Conservation (phyloP, 176 grass and related monocot genomes). For the Cenchrus fungigraminus region DNA sequence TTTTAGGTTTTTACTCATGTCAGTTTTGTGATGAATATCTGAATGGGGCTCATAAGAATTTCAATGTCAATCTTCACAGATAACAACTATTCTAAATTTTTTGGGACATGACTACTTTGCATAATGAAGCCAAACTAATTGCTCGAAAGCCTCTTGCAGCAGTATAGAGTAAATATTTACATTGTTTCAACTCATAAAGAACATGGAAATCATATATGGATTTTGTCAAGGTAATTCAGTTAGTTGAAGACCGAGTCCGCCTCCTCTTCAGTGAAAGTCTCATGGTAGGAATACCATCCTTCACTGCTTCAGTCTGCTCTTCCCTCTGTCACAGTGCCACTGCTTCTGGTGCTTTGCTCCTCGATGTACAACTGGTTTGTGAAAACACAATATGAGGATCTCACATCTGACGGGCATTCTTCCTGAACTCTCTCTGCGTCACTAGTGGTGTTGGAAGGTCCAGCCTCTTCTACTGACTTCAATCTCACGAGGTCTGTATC, state of each 20-base stretch:
- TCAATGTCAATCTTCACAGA: not conserved
- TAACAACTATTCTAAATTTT: not conserved
- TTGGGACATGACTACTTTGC: not conserved
- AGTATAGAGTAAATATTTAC: not conserved
- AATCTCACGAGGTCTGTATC: conserved; percentile 27
- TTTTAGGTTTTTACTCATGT: not conserved
- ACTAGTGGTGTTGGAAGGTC: conserved; percentile 39
- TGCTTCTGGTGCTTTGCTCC: conserved; percentile 18
- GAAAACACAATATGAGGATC: conserved; percentile 28
- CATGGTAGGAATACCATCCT: conserved; percentile 22
- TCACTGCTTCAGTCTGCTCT: conserved; percentile 13
- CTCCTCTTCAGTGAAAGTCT: conserved; percentile 61
- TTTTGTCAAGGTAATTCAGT: conserved; percentile 34
- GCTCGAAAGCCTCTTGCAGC: not conserved
- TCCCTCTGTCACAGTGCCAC: not conserved
- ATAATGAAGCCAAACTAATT: conserved; percentile 28
- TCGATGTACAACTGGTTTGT: conserved; percentile 44
- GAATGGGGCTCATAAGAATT: not conserved
- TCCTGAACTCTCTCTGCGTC: conserved; percentile 14
- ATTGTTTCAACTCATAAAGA: not conserved
- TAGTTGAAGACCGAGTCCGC: conserved; percentile 48
- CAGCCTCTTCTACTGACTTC: conserved; percentile 40
- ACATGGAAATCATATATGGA: not conserved
- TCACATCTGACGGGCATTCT: conserved; percentile 28
- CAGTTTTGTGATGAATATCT: not conserved